Evolutionary conservation across 352 stramenopile genomes (phyloP), one percentile per base, ranked within the genome.

Genomic region (Hyaloperonospora arabidopsidis): DNA sequence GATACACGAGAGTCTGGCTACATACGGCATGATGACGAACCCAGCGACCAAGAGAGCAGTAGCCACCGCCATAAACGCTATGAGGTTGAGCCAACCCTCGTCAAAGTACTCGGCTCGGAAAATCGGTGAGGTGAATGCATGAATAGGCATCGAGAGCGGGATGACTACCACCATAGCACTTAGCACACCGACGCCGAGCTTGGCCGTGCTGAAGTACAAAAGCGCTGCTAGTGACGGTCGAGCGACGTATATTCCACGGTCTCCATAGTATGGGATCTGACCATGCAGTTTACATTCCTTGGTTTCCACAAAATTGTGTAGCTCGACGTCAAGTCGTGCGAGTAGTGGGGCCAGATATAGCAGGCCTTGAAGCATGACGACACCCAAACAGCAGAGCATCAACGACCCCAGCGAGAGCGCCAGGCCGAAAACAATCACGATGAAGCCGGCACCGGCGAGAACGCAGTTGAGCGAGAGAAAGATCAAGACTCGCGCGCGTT

Each of bases 391-490:
- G 61, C 76, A 92, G 10, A 92, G 53, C 43, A 77, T 72, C 32
- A 92, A 49, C 34, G 86, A 65, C 17, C 66, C 59, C 12, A 80
- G 52, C 23, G 74, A 71, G 40, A 86, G 59, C 13, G 63, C 70
- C 10, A 83, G 35, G n/a, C 72, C 76, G 11, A 61, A 67, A n/a
- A 81, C 23, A 21, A 88, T 61, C 11, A 84, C 52, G 21, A 69
- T 60, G 46, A 88, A 92, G 25, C 67, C 68, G 0, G 62, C 49
- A 17, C 61, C 58, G 5, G 73, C 79, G 12, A 92, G 63, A 5
- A 72, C 13, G 17, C 75, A 68, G 62, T 92, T 89, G 19, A 86
- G 62, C 14, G 70, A 39, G 38, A 89, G 77, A 66, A 86, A 92
- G 21, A 54, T 52, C 11, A 76, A 55, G n/a, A 72, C 60, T 36